A percentile compares a stretch with the other conserved stretches of the same genome.
phyloP scores from a whole-genome alignment of 805 yeast species.

The Naumovozyma baii region DNA sequence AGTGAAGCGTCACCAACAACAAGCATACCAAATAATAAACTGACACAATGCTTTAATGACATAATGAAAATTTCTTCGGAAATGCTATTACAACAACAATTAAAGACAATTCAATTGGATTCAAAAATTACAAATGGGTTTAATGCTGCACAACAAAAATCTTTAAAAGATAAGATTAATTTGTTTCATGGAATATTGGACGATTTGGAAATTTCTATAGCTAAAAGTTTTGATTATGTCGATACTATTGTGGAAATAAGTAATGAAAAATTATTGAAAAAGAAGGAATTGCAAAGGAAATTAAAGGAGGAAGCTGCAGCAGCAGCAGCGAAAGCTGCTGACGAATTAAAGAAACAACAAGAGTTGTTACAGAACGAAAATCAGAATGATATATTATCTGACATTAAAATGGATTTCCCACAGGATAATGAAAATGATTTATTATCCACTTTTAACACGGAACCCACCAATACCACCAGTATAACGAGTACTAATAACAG shows the following conservation, averaged over 20 bases:
- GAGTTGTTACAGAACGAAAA: constrained; percentile 6
- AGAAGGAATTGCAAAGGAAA: constrained; percentile 3
- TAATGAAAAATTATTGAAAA: constrained; percentile 22
- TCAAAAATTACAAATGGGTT: constrained; percentile 20
- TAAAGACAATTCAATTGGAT: constrained; percentile 27
- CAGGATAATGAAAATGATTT: constrained; percentile 10
- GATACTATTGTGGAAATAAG: constrained; percentile 21
- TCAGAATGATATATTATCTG: constrained; percentile 4
- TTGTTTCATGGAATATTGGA: constrained; percentile 25
- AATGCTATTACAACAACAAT: constrained; percentile 29
- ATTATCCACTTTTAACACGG: constrained; percentile 1
- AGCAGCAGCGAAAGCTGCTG: constrained; percentile 12
- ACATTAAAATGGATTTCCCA: constrained; percentile 9
- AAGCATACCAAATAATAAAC: constrained; percentile 13
- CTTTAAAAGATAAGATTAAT: constrained; percentile 21
- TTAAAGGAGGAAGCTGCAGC: constrained; percentile 7
- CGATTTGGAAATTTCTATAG: constrained; percentile 24
- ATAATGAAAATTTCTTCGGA: constrained; percentile 28
- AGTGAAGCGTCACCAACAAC: neutral
- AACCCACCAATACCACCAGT: neutral
- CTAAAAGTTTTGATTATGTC: constrained; percentile 22
- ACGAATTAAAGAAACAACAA: neutral
- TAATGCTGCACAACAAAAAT: constrained; percentile 19
- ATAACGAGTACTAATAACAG: constrained; percentile 1
- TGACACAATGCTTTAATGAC: constrained; percentile 28